Evolutionary conservation across 768 basidiomycete species (phyloP).

Genomic region (Pulveroboletus sp.): DNA sequence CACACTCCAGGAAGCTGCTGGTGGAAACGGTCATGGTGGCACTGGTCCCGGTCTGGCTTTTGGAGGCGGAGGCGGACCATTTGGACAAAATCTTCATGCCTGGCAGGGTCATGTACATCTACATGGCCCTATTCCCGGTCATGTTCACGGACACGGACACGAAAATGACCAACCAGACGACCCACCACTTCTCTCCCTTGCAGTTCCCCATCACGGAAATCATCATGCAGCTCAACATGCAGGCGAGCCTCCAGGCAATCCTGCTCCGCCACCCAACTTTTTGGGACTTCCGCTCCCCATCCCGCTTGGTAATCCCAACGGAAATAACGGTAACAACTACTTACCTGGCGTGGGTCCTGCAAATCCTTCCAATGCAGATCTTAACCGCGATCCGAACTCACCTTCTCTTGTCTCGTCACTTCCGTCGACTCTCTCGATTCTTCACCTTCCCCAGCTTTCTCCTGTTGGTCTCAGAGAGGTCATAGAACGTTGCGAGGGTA

Average conservation of each 20-base stretch:
- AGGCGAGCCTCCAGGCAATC: slow-evolving; percentile 3
- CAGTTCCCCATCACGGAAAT: not conserved
- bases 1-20: not conserved
- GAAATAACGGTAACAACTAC: not conserved
- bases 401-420: slow-evolving; percentile 31
- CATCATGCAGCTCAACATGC: not conserved
- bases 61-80: not conserved
- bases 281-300: slow-evolving; percentile 7
- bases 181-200: slow-evolving; percentile 15
- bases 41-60: not conserved
- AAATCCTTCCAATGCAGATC: not conserved
- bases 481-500: slow-evolving; percentile 16
- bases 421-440: slow-evolving; percentile 31
- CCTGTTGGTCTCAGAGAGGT: slow-evolving; percentile 19
- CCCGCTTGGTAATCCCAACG: slow-evolving; percentile 2
- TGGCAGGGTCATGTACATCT: slow-evolving; percentile 3
- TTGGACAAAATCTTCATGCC: slow-evolving; percentile 5
- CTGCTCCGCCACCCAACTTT: not conserved
- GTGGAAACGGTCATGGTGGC: not conserved
- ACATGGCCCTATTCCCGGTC: not conserved
- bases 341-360: slow-evolving; percentile 1
- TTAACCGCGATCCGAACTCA: slow-evolving; percentile 14
- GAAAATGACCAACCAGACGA: slow-evolving; percentile 3
- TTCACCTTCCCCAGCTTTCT: slow-evolving; percentile 22
- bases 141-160: not conserved